Evolutionary conservation across 2,329 filamentous ascomycete genomes (phyloP), one percentile per base, ranked within the genome.

Genomic region (Stachybotrys chlorohalonatus): DNA sequence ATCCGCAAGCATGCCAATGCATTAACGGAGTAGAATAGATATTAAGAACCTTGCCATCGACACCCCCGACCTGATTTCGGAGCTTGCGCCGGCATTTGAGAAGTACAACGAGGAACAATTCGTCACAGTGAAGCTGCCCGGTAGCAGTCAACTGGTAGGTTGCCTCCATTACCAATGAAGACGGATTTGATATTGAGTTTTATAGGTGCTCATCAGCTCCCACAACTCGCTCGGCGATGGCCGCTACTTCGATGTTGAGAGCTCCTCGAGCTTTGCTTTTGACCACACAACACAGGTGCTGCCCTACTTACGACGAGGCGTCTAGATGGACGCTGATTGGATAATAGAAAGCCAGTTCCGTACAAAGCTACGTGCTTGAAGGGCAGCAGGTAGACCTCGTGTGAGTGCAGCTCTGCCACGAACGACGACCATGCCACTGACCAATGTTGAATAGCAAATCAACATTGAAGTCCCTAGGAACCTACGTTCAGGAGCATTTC

Each of bases 91-190:
- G 0, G 91, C 94, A 0, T 95, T 96, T 70, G 80, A 92, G 73
- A 90, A 88, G 73, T 97, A 99, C 81, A 96, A 97, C 65, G 93
- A 99, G 73, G 87, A 92, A 72, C 94, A 99, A 73, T 88, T 96
- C 70, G 75, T 85, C 51, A 91, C 91, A 15, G 86, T 90, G 58
- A 96, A 95, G 79, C 82, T 99, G 54, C 93, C 93, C 0, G 91
- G 91, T 32, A 84, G 88, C 68, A 93, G 84, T 70, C 85, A 90
- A 70, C 64, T 67, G 54, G 73, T 75, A 55, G 51, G 70, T 63
- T 36, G 31, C 36, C 36, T 42, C 9, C 9, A 42, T 42, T 9
- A 13, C 8, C 36, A 13, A 9, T 13, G 5, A 53, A 50, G 17
- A 45, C 31, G 13, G 5, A 13, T 15, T 16, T 8, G 47, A 9